phyloP scores from a whole-genome alignment of 1,284 basidiomycete species.

The Microbotryum saponariae region DNA sequence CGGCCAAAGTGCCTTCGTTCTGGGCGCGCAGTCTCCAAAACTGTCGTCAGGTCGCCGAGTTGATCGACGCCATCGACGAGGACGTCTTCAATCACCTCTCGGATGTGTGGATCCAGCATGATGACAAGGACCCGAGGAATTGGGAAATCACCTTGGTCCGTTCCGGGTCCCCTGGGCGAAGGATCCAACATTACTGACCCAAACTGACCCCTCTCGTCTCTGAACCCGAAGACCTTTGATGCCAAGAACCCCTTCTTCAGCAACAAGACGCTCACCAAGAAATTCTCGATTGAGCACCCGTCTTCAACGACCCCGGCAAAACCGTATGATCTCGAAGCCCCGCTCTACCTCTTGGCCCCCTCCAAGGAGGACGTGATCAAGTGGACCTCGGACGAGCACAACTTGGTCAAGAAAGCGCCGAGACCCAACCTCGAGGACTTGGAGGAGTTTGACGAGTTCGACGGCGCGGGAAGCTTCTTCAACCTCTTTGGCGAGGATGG shows the following conservation, averaged over 20 bases:
- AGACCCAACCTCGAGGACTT: conserved; percentile 19
- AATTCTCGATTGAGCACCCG: conserved; percentile 21
- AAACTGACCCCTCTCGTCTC: background rate
- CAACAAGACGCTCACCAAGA: conserved; percentile 20
- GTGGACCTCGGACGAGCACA: conserved; percentile 34
- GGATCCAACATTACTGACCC: background rate
- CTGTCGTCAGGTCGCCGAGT: conserved; percentile 7
- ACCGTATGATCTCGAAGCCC: conserved; percentile 31
- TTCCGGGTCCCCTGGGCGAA: background rate
- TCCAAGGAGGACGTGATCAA: background rate
- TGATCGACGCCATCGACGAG: conserved; percentile 31
- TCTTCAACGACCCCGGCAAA: conserved; percentile 4
- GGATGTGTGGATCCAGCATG: conserved; percentile 27
- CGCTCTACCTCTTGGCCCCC: conserved; percentile 13
- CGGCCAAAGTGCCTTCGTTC: conserved; percentile 29
- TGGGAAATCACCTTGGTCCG: conserved; percentile 25
- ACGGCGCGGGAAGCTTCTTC: conserved; percentile 32
- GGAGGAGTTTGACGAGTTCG: conserved; percentile 33
- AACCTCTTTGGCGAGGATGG: conserved; percentile 27
- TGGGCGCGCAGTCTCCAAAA: conserved; percentile 27
- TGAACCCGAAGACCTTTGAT: conserved; percentile 20
- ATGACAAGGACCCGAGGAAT: conserved; percentile 22
- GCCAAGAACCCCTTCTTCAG: conserved; percentile 34
- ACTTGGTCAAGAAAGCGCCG: conserved; percentile 32
- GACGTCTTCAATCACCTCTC: conserved; percentile 28